A percentile compares a stretch with the other conserved stretches of the same genome.
These are phyloP conservation scores for Gypsophila paniculata DNA, from an alignment of 179 eudicot genomes.

Conservation along the genomic window DNA sequence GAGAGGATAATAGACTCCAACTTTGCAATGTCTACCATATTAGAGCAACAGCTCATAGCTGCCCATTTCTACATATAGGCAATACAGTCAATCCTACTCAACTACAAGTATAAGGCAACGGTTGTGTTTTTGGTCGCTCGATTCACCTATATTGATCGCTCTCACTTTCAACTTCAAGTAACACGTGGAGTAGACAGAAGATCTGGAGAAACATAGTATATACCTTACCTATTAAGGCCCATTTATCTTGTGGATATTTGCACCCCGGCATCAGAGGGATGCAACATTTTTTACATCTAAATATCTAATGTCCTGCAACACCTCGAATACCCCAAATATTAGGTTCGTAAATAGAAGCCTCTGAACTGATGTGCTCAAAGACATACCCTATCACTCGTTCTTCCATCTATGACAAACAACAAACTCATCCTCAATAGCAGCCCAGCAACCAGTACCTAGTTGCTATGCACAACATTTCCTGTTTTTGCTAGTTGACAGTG, in stretches of 20 bases:
- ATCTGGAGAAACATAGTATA: background rate
- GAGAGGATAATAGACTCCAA: background rate
- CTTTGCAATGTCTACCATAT: too few species aligned
- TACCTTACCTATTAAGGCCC: background rate
- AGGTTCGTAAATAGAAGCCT: constrained; percentile 6
- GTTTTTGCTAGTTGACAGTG: background rate
- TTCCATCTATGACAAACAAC: background rate
- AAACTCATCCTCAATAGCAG: background rate
- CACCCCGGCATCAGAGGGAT: background rate
- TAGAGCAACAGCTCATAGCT: background rate
- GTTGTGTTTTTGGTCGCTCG: background rate
- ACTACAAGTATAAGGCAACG: background rate
- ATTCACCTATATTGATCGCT: background rate
- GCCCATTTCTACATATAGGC: background rate
- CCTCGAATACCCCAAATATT: background rate
- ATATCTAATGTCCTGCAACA: background rate
- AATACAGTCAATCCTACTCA: background rate
- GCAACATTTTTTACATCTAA: background rate
- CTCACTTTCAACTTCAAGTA: background rate
- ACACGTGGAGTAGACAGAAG: background rate
- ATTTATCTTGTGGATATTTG: background rate
- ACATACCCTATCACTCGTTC: constrained; percentile 1
- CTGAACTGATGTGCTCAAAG: constrained; percentile 7
- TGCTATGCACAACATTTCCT: background rate
- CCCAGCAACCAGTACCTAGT: background rate